Conservation (phyloP, 164 flowering plant genomes). For the Paratinospora sagittata region DNA sequence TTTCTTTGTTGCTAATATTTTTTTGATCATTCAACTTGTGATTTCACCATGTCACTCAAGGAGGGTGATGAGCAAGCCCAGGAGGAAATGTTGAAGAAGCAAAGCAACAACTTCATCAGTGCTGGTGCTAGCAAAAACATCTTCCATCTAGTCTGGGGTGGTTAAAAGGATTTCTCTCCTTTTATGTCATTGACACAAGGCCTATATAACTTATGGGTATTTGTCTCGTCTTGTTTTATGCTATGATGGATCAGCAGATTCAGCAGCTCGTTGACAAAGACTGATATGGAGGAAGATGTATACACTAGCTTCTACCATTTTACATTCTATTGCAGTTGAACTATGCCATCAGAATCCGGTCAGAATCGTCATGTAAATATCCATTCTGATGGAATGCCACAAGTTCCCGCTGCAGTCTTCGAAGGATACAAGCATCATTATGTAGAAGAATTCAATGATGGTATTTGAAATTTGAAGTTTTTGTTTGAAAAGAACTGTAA, state of each 20-base stretch:
- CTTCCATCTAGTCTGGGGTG: constrained; percentile 60
- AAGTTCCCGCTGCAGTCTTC: no score
- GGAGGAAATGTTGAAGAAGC: constrained; percentile 70
- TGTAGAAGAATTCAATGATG: background rate
- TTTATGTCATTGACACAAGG: background rate
- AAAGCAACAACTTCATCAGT: constrained; percentile 48
- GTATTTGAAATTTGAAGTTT: no score
- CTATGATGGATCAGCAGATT: background rate
- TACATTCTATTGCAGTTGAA: background rate
- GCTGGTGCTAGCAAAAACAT: constrained; percentile 69
- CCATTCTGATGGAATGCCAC: background rate
- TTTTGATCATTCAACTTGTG: no score
- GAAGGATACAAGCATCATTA: no score
- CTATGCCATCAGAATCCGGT: background rate
- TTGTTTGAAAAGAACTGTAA: background rate
- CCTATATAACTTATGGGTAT: background rate
- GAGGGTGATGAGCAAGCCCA: constrained; percentile 58
- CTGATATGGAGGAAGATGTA: background rate
- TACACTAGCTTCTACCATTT: background rate
- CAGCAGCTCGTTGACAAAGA: no score
- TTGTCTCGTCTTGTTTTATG: background rate
- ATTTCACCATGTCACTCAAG: no score
- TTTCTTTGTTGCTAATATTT: no score
- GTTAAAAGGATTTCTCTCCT: constrained; percentile 2
- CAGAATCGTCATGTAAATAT: background rate